Percentiles rank a stretch among this genome's conserved stretches.
phyloP scores from a whole-genome alignment of 208 protist genomes.

The Trypanosoma rangeli region DNA sequence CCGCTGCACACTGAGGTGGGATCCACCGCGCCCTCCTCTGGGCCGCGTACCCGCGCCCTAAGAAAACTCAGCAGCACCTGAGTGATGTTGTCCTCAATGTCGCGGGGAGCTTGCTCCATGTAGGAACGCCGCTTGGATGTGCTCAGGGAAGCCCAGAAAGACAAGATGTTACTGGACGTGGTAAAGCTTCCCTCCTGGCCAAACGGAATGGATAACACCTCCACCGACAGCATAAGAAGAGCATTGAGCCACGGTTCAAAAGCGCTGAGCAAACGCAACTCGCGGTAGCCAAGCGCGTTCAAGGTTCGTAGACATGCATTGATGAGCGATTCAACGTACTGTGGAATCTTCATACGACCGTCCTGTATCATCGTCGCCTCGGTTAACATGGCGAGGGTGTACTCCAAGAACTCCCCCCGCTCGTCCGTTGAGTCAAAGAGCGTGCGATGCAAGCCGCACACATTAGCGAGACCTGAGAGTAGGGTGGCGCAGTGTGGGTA shows the following conservation, averaged over 20 bases:
- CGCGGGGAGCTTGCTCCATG: conserved; percentile 29
- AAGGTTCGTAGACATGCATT: conserved; percentile 62
- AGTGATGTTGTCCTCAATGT: conserved; percentile 53
- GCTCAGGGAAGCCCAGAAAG: conserved; percentile 67
- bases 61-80: conserved; percentile 54
- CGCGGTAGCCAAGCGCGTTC: conserved; percentile 72
- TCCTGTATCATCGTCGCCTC: conserved; percentile 34
- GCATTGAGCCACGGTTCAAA: conserved; percentile 54
- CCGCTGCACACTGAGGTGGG: conserved; percentile 20
- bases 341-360: conserved; percentile 56
- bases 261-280: conserved; percentile 43
- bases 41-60: conserved; percentile 38
- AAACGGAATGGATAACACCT: conserved; percentile 70
- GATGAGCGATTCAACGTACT: conserved; percentile 60
- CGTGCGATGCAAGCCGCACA: conserved; percentile 79
- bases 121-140: conserved; percentile 57
- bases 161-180: conserved; percentile 58
- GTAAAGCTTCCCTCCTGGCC: conserved; percentile 69
- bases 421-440: conserved; percentile 77
- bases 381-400: conserved; percentile 38
- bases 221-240: conserved; percentile 45
- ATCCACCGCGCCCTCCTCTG: conserved; percentile 5
- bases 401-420: conserved; percentile 60
- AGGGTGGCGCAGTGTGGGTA: conserved; percentile 68
- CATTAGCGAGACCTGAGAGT: conserved; percentile 50